Conservation (phyloP, 2,329 filamentous ascomycete species). For the Fusarium sublunatum region DNA sequence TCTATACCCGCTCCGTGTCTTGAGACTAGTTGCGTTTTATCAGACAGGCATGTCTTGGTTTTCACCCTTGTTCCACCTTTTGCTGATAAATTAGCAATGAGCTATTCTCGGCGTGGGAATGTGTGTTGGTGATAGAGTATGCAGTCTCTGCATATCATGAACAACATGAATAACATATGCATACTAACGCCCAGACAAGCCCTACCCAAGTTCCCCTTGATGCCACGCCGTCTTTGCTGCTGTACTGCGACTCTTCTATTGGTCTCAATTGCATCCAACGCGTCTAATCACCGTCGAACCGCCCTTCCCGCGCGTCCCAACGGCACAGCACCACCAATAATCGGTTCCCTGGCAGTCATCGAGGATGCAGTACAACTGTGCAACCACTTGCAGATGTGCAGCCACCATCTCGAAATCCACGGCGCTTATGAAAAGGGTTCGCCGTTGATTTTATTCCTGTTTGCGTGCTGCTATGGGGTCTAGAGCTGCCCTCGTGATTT, state of each 20-base stretch:
- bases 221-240: too few relatives aligned
- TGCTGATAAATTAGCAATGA: conserved; percentile 3
- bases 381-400: conserved; percentile 21
- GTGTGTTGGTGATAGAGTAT: conserved; percentile 5
- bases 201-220: not conserved
- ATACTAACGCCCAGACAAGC: conserved; percentile 13
- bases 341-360: not conserved
- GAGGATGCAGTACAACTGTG: conserved; percentile 9
- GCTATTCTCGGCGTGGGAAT: conserved; percentile 11
- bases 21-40: conserved; percentile 8
- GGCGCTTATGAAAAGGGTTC: conserved; percentile 25
- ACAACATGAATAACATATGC: conserved; percentile 7
- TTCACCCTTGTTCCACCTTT: conserved; percentile 22
- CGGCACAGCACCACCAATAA: conserved; percentile 25
- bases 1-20: conserved; percentile 32
- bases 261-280: conserved; percentile 15
- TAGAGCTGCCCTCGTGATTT: conserved; percentile 28
- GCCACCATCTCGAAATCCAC: conserved; percentile 10
- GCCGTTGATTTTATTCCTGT: not conserved
- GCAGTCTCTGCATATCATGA: conserved; percentile 2
- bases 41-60: conserved; percentile 22
- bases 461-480: conserved; percentile 10
- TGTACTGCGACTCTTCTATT: not conserved
- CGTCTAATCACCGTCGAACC: conserved; percentile 35
- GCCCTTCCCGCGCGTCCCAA: conserved; percentile 37